These are phyloP conservation scores for Fusarium kyushuense DNA, from an alignment of 2,329 filamentous ascomycete genomes.

Conservation along the genomic window DNA sequence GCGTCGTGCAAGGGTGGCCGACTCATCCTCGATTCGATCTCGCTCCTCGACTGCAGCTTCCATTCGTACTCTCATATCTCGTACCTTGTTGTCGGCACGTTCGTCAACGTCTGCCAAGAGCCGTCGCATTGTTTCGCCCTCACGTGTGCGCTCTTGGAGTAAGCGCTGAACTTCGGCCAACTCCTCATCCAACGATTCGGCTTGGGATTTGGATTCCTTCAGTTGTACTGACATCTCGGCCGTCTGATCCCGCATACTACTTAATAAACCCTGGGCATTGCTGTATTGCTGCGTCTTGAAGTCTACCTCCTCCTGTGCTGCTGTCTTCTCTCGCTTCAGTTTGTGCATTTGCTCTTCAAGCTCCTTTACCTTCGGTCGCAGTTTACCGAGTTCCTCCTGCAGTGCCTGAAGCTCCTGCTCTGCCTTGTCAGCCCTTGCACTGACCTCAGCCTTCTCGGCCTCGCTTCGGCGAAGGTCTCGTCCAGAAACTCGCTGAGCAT, in stretches of 20 bases:
- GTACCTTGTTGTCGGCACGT: constrained; percentile 81
- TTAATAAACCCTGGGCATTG: constrained; percentile 85
- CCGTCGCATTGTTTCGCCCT: constrained; percentile 94
- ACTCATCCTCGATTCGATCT: constrained; percentile 91
- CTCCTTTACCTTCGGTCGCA: constrained; percentile 71
- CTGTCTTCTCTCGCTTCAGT: constrained; percentile 74
- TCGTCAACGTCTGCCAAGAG: constrained; percentile 88
- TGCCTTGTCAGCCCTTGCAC: constrained; percentile 78
- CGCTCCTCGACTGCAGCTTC: constrained; percentile 94
- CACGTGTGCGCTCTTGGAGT: constrained; percentile 86
- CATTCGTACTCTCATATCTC: constrained; percentile 89
- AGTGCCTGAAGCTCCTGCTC: constrained; percentile 76
- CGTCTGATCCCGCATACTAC: constrained; percentile 93
- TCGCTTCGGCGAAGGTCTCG: constrained; percentile 84
- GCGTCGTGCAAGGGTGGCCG: constrained; percentile 79
- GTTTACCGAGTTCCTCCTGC: constrained; percentile 77
- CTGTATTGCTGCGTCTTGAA: constrained; percentile 88
- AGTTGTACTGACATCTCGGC: constrained; percentile 90
- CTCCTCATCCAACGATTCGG: constrained; percentile 91
- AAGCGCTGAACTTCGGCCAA: constrained; percentile 88
- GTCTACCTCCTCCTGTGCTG: constrained; percentile 81
- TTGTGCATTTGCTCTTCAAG: constrained; percentile 80
- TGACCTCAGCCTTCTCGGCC: constrained; percentile 81
- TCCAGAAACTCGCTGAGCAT: constrained; percentile 78
- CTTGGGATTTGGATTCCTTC: constrained; percentile 85